Evolutionary conservation across 192 early-diverging fungal species (phyloP), one percentile per base, ranked within the genome.

Genomic region (Rhizoclosmatium sp.): DNA sequence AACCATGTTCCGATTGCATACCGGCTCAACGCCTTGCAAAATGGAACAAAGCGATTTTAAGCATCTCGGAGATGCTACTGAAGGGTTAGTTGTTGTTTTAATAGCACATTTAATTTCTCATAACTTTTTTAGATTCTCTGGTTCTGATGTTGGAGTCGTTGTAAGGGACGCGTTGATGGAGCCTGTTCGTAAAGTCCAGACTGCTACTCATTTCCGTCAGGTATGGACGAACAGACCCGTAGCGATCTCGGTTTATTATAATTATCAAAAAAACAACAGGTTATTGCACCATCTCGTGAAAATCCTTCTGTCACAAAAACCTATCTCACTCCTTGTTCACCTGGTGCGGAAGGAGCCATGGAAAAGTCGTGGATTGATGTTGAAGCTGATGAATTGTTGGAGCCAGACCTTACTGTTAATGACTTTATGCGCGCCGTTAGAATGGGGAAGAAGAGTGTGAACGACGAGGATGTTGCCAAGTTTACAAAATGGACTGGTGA

Each of bases 101-200:
- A 10, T 60, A 46, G 66, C 21, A 71, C 44, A 40, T 23, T 74
- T 83, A 16, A 73, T 41, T 46, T 21, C 0, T 31, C 23, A 51
- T 10, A 56, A 31, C 61, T 51, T 42, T 46, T 71, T 51, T 62
- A 93, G 92, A 44, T 94, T 94, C 82, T 97, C 96, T 79, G 96
- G 97, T 19, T 99, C 96, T 4, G 96, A 99, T 91, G 95, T 99
- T 71, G 93, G 94, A 4, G 92, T 96, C 46, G 90, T 96, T 21
- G 98, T 98, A 10, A 88, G 96, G 3, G 98, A 99, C 84, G 98
- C 98, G 5, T 85, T 99, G 79, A 98, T 98, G 95, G 93, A 96
- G 87, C 98, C 97, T 7, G 92, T 99, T 49, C 90, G 97, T 44
- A 98, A 98, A 81, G 96, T 99, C 3, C 98, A 98, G 82, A 83